Percentiles rank a stretch among this genome's conserved stretches.
These are phyloP conservation scores for Lepiota venenata DNA, from an alignment of 768 basidiomycete species.

Conservation along the genomic window DNA sequence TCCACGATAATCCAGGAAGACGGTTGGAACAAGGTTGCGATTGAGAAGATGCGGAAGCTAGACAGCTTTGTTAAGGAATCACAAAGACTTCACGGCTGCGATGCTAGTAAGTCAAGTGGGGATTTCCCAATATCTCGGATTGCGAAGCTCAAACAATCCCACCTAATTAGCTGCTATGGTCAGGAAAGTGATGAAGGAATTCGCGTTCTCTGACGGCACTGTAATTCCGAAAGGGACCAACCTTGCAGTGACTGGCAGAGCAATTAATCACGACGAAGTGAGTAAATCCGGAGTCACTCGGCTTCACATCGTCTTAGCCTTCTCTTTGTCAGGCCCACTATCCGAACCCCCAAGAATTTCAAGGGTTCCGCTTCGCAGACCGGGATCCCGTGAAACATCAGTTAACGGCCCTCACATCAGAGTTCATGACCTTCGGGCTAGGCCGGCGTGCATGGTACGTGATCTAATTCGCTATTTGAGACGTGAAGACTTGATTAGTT, in stretches of 20 bases:
- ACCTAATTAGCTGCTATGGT: conserved; percentile 16
- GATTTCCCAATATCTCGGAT: neutral
- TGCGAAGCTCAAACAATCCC: neutral
- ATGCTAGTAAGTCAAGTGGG: conserved; percentile 18
- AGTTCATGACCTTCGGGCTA: conserved; percentile 30
- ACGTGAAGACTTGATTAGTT: no score
- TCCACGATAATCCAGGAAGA: conserved; percentile 22
- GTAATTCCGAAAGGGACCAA: conserved; percentile 34
- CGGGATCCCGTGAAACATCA: conserved; percentile 20
- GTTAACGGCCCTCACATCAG: conserved; percentile 22
- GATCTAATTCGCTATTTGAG: neutral
- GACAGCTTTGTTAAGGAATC: conserved; percentile 54
- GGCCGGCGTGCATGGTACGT: conserved; percentile 26
- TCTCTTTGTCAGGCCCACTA: conserved; percentile 20
- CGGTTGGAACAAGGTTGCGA: conserved; percentile 31
- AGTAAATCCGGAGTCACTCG: neutral
- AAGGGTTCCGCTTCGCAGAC: conserved; percentile 36
- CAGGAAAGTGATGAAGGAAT: conserved; percentile 34
- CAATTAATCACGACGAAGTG: conserved; percentile 23
- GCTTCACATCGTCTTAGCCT: no score
- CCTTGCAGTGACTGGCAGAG: conserved; percentile 22
- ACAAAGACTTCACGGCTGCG: conserved; percentile 30
- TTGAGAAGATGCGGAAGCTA: conserved; percentile 36
- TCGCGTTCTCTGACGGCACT: conserved; percentile 43
- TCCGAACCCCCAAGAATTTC: conserved; percentile 30